These are phyloP conservation scores for Haplosporangium sp. DNA, from an alignment of 371 early-diverging fungal genomes.

Conservation along the genomic window DNA sequence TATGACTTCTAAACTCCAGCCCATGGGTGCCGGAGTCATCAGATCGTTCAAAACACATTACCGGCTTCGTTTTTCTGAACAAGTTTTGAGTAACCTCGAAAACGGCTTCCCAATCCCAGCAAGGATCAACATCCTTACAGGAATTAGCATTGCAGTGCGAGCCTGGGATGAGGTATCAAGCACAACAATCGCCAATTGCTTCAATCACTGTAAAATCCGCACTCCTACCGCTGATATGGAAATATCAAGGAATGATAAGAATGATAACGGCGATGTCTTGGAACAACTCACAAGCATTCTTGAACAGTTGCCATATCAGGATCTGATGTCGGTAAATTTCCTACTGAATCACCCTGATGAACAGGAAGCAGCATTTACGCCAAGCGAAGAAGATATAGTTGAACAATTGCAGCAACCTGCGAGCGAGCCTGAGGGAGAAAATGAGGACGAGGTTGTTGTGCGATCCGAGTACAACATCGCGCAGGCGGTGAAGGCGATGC, in stretches of 20 bases:
- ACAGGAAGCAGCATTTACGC: not conserved
- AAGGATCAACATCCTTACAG: conserved; percentile 3
- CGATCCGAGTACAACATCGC: not conserved
- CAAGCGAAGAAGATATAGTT: not conserved
- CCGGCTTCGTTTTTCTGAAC: not conserved
- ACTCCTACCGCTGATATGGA: not conserved
- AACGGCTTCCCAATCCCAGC: not conserved
- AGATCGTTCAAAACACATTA: not conserved
- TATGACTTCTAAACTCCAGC: too few species aligned
- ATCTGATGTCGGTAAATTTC: conserved; percentile 3
- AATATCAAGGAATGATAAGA: not conserved
- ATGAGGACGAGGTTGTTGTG: not conserved
- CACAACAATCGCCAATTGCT: not conserved
- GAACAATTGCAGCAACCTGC: not conserved
- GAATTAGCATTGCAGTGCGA: conserved; percentile 4
- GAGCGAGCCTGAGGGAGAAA: not conserved
- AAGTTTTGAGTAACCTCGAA: conserved; percentile 1
- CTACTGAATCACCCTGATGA: conserved; percentile 4
- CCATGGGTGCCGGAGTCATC: too few species aligned
- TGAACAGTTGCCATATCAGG: not conserved
- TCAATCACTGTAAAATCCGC: conserved; percentile 8
- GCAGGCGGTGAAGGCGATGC: not conserved
- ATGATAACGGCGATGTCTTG: not conserved
- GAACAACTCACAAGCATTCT: not conserved
- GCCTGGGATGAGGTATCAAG: conserved; percentile 4